Percentiles rank a stretch among this genome's conserved stretches.
Conservation (phyloP, 495 filamentous ascomycete genomes). For the Penicillium fimorum region DNA sequence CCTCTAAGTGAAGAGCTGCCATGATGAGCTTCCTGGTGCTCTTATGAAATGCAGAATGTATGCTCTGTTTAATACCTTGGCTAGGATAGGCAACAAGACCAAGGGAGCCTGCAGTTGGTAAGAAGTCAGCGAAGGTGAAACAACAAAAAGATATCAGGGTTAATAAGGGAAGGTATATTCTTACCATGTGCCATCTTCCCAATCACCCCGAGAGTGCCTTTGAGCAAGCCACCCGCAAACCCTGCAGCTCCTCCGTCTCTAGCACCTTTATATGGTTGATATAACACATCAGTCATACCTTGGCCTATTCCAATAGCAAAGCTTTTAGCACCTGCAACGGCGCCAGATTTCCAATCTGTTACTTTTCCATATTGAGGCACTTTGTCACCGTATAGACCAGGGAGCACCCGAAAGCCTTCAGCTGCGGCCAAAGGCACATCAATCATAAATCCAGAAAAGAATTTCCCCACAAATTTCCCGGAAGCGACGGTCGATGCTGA, state of each 20-base stretch:
- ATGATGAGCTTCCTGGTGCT: background rate
- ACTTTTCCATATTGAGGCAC: constrained; percentile 39
- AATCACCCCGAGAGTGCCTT: constrained; percentile 65
- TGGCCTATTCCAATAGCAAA: constrained; percentile 71
- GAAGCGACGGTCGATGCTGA: background rate
- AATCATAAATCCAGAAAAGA: constrained; percentile 33
- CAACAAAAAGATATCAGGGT: background rate
- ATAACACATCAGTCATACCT: constrained; percentile 66
- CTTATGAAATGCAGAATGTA: background rate
- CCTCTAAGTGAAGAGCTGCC: background rate
- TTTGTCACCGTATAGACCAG: constrained; percentile 69
- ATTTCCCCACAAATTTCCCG: background rate
- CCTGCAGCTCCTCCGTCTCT: constrained; percentile 59
- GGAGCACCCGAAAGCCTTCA: constrained; percentile 81
- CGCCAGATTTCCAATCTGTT: constrained; percentile 37
- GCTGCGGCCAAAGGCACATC: constrained; percentile 69
- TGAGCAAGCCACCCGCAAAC: constrained; percentile 64
- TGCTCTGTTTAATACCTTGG: background rate
- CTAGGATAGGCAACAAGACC: background rate
- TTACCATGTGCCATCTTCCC: background rate
- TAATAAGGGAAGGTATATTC: background rate
- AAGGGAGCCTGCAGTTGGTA: background rate
- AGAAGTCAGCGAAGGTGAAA: background rate
- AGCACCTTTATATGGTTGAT: constrained; percentile 62
- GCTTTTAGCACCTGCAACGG: constrained; percentile 45